Base-by-base conservation (phyloP, 163 green algal species). In the Trebouxia gelatinosa region DNA sequence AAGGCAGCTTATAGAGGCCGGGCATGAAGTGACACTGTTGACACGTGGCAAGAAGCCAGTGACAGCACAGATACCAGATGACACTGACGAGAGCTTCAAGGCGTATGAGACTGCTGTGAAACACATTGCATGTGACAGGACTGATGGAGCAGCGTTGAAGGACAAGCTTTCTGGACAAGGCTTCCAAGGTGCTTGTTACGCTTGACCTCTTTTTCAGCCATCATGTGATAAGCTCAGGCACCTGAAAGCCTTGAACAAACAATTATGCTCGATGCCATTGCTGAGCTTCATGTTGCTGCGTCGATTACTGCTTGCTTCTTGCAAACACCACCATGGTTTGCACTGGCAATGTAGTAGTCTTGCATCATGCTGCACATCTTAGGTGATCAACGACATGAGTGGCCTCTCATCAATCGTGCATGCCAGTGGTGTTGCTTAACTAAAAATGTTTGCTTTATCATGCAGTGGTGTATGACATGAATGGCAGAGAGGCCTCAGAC, bases 391-490 rank as follows among this genome's bases (percentile, higher is more conserved):
- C n/a, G n/a, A n/a, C n/a, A n/a, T n/a, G n/a, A n/a, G n/a, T n/a
- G n/a, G n/a, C n/a, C n/a, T n/a, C n/a, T n/a, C n/a, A n/a, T n/a
- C n/a, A n/a, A n/a, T n/a, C n/a, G n/a, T n/a, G n/a, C n/a, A n/a
- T n/a, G n/a, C n/a, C n/a, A n/a, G n/a, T n/a, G n/a, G n/a, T n/a
- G n/a, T n/a, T n/a, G n/a, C n/a, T n/a, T n/a, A n/a, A n/a, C n/a
- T n/a, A n/a, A n/a, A n/a, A n/a, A 1, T 59, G 23, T 2, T 59
- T 59, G 48, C 48, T 32, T 37, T 28, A 17, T 66, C 2, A 34
- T 81, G 54, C 87, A 93, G 94, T 97, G 16, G 94, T 98, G 61
- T 98, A 97, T 81, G 95, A 98, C 90, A 97, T 98, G 87, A 98
- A 98, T 81, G 95, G 93, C 7, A 89, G 95, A 64, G 95, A 98